Evolutionary conservation across 331 rosid genomes (phyloP), one percentile per base, ranked within the genome.

Genomic region (Malus hybrid): DNA sequence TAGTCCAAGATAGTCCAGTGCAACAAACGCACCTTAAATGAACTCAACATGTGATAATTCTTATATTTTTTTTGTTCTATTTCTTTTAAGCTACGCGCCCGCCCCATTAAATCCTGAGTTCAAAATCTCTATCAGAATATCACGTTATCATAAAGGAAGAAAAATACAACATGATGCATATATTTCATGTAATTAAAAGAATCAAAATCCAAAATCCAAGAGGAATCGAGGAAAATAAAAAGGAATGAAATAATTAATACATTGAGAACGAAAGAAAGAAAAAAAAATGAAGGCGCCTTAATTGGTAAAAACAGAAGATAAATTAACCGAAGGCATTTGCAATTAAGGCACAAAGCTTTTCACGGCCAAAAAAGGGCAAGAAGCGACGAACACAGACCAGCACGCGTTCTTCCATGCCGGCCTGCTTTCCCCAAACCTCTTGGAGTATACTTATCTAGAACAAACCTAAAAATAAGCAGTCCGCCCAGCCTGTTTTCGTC

Each of bases 281-380:
- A 32, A 4, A 29, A 44, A 22, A 55, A 42, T 22, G 50, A 69
- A 33, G 55, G 65, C 66, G 10, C 74, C 77, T 75, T 18, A 19
- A 15, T 31, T 9, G 12, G 18, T 63, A 77, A 69, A 72, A 20
- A 57, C 27, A 69, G n/a, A 76, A 65, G 74, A 80, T 69, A 85
- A 80, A 73, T 76, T 76, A 76, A 74, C 81, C 64, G 8, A 75
- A 67, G 27, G 78, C 82, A 83, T 87, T 80, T 89, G 87, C 91
- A 83, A 73, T 76, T 70, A 34, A 76, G 69, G 69, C 69, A 32
- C 42, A 62, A 28, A 62, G 67, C 67, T 62, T 62, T 28, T 62
- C 10, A 62, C 69, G 24, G 2, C 42, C 42, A 8, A 16, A 65
- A 31, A 65, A 65, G 0, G 69, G 82, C 84, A 52, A 61, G 83